phyloP scores from a whole-genome alignment of 2,329 filamentous ascomycete genomes.

The Xylariaceae sp. region DNA sequence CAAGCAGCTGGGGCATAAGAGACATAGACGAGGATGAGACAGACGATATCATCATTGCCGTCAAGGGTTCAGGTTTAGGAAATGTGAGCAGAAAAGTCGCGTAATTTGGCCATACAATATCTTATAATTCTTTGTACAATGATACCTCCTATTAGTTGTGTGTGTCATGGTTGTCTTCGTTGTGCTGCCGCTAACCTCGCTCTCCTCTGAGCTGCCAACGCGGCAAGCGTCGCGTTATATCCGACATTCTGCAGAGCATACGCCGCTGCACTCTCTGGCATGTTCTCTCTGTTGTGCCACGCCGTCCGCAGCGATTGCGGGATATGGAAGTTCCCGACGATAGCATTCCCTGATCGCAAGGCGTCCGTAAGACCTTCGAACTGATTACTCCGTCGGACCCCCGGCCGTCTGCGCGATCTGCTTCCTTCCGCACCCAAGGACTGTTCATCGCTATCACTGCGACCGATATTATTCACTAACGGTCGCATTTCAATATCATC shows the following conservation, averaged over 20 bases:
- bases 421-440: conserved; percentile 26
- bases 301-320: conserved; percentile 45
- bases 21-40: conserved; percentile 63
- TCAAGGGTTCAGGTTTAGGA: conserved; percentile 88
- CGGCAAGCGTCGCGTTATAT: conserved; percentile 50
- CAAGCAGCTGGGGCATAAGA: conserved; percentile 83
- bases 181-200: conserved; percentile 32
- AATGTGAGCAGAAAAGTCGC: conserved; percentile 90
- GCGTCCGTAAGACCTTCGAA: conserved; percentile 37
- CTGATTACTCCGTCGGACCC: conserved; percentile 20
- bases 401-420: conserved; percentile 27
- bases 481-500: conserved; percentile 45
- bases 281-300: conserved; percentile 37
- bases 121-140: conserved; percentile 27
- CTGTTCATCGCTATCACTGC: conserved; percentile 9
- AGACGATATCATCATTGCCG: conserved; percentile 75
- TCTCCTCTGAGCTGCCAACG: conserved; percentile 43
- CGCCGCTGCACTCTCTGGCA: conserved; percentile 41
- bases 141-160: conserved; percentile 13
- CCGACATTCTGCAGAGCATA: conserved; percentile 50
- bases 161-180: conserved; percentile 23
- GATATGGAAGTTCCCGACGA: conserved; percentile 51
- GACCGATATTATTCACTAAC: conserved; percentile 25
- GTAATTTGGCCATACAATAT: conserved; percentile 33
- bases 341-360: conserved; percentile 50